Evolutionary conservation across 2,329 filamentous ascomycete genomes (phyloP).

Genomic region (Alternaria alternata): DNA sequence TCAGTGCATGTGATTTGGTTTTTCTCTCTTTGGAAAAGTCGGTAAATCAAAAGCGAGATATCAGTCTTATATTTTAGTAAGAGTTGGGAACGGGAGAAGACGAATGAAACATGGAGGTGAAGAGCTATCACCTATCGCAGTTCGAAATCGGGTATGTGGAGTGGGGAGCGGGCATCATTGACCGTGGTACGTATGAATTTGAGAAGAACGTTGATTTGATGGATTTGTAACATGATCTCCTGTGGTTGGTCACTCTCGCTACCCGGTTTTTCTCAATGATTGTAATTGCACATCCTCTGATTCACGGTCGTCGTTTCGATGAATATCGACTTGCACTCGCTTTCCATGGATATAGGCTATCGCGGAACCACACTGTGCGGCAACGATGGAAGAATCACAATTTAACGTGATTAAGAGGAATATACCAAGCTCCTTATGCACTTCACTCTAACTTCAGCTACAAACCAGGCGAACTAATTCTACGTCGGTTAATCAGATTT

Average conservation of each 20-base stretch:
- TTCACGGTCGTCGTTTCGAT: background rate
- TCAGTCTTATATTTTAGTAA: constrained; percentile 1
- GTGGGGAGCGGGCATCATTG: background rate
- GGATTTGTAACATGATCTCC: background rate
- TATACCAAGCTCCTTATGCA: background rate
- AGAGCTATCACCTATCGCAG: background rate
- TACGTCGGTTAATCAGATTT: background rate
- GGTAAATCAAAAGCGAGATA: constrained; percentile 17
- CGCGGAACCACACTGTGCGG: background rate
- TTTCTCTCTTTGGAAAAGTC: constrained; percentile 2
- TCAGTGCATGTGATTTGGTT: background rate
- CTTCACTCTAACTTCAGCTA: background rate
- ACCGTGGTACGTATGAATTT: background rate
- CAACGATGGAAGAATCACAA: background rate
- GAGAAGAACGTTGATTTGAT: background rate
- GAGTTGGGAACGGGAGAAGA: background rate
- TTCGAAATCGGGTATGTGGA: background rate
- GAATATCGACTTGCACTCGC: background rate
- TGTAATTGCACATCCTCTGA: background rate
- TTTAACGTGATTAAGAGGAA: background rate
- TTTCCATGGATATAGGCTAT: background rate
- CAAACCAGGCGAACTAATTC: background rate
- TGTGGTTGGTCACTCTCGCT: background rate
- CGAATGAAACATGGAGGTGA: background rate
- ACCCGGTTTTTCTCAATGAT: background rate